phyloP scores from a whole-genome alignment of 2,329 filamentous ascomycete genomes.

The Botrytis squamosa region DNA sequence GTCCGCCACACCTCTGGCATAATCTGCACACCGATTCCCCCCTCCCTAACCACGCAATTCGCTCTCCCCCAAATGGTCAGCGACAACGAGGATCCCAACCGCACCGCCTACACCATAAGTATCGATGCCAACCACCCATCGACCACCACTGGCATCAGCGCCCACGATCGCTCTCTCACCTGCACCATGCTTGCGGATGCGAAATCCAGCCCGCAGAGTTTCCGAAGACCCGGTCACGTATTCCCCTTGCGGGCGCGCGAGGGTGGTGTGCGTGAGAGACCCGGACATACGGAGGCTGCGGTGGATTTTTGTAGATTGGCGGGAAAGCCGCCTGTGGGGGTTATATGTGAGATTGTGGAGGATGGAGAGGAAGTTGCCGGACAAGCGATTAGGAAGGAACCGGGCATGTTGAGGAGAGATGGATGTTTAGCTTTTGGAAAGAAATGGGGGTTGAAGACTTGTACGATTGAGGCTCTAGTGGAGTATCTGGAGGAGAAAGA shows the following conservation, averaged over 20 bases:
- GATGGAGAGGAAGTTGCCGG: conserved; percentile 74
- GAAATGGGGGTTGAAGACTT: conserved; percentile 86
- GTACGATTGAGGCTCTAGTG: conserved; percentile 91
- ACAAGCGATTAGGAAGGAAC: conserved; percentile 59
- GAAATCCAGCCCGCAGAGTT: conserved; percentile 49
- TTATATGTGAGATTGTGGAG: conserved; percentile 88
- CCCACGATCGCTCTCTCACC: conserved; percentile 80
- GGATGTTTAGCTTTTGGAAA: conserved; percentile 84
- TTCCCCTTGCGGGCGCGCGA: conserved; percentile 76
- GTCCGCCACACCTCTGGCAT: conserved; percentile 87
- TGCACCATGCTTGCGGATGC: conserved; percentile 75
- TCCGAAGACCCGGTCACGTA: conserved; percentile 86
- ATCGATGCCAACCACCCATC: conserved; percentile 73
- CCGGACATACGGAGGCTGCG: conserved; percentile 90
- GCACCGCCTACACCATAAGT: conserved; percentile 90
- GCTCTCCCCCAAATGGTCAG: conserved; percentile 86
- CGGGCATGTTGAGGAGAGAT: conserved; percentile 91
- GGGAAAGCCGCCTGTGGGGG: conserved; percentile 72
- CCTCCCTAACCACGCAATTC: conserved; percentile 66
- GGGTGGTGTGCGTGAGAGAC: conserved; percentile 77
- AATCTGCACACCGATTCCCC: conserved; percentile 82
- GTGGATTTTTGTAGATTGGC: conserved; percentile 86
- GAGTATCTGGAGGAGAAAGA: conserved; percentile 49
- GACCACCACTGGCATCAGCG: conserved; percentile 86
- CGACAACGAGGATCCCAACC: conserved; percentile 72